Evolutionary conservation across 2,329 filamentous ascomycete genomes (phyloP), one percentile per base, ranked within the genome.

Genomic region (Colletotrichum sp.): DNA sequence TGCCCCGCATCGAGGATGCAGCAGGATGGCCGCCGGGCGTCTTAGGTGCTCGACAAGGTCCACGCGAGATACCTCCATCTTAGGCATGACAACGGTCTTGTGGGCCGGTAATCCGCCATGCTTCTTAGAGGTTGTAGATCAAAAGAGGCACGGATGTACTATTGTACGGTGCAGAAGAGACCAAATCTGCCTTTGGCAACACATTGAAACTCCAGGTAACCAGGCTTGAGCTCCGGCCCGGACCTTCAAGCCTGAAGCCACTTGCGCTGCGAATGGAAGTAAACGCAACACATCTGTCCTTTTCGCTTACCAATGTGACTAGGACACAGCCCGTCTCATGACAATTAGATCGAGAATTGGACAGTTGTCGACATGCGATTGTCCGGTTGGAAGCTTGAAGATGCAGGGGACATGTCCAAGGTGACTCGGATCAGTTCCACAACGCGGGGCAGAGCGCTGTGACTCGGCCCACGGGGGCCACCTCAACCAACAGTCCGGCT

Each of bases 1-100:
- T 75, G 72, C 72, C 68, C 72, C 55, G 69, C 69, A 68, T n/a
- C 66, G 32, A 30, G 44, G 21, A 32, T 55, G 63, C 36, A 75
- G 55, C 30, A 64, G 39, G 57, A 73, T 68, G 73, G 49, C 15
- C 44, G 39, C 44, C 39, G 21, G 24, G 52, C 44, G 28, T 36
- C 13, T 32, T 63, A 30, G 60, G 26, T 59, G 59, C 30, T 26
- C 52, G 28, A 10, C 52, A 65, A 64, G 49, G 36, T 30, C 49
- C 71, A 70, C 28, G 30, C 71, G 63, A 60, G 67, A 44, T 30
- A n/a, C 36, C 32, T 75, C 24, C 24, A 15, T 30, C 52, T 26
- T 39, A 13, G 32, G 12, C 32, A 18, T 32, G 13, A 21, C 32
- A 34, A 49, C 63, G 72, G 72, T 63, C 16, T 16, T 7, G n/a